phyloP scores from a whole-genome alignment of 306 rosid genomes.

The Sesbania bispinosa region DNA sequence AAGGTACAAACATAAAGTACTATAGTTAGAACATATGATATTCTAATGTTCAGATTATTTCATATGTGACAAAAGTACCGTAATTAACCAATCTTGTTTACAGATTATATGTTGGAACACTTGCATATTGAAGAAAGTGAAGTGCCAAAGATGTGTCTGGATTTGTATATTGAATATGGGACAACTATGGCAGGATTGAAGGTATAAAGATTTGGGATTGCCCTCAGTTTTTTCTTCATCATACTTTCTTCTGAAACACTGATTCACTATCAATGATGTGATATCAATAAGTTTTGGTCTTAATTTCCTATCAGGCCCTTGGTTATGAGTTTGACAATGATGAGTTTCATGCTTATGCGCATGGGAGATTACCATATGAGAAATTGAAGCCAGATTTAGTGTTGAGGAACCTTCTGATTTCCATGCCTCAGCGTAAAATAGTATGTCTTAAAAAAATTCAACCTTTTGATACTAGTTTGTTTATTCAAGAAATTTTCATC shows the following conservation, averaged over 20 bases:
- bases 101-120: conserved; percentile 67
- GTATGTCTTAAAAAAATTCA: conserved; percentile 37
- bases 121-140: conserved; percentile 63
- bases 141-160: conserved; percentile 75
- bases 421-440: conserved; percentile 85
- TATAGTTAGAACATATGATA: not conserved
- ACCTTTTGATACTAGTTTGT: not conserved
- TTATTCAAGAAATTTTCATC: not conserved
- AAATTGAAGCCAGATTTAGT: conserved; percentile 61
- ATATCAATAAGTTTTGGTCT: not conserved
- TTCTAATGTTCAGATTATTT: not conserved
- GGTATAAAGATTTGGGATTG: conserved; percentile 34
- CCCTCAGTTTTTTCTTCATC: not conserved
- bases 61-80: conserved; percentile 4
- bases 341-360: conserved; percentile 69
- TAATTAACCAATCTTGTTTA: conserved; percentile 5
- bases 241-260: not conserved
- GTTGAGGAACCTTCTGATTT: conserved; percentile 73
- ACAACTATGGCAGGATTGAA: conserved; percentile 92
- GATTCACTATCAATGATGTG: not conserved
- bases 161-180: conserved; percentile 65
- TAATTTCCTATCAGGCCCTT: conserved; percentile 46
- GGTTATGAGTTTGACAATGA: conserved; percentile 77
- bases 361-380: conserved; percentile 77
- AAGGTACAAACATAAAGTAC: conserved; percentile 50